Conservation (phyloP, 2,329 filamentous ascomycete species). For the Penicillium sp. region DNA sequence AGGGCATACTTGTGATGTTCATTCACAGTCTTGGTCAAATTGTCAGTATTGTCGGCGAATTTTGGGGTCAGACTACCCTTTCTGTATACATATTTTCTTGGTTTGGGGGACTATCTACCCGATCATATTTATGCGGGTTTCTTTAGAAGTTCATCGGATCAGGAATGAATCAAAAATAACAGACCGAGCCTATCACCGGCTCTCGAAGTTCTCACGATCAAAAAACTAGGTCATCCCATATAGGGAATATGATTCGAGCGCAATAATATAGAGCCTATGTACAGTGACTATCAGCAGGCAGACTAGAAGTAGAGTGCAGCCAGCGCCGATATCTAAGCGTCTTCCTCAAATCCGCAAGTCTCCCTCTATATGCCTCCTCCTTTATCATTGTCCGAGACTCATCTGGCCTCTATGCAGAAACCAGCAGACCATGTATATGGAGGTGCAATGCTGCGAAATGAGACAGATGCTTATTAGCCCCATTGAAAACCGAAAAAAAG, state of each 20-base stretch:
- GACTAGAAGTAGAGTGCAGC: neutral
- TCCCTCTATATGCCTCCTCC: constrained; percentile 15
- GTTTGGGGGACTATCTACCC: neutral
- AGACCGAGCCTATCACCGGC: neutral
- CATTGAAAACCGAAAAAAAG: constrained; percentile 12
- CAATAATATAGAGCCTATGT: constrained; percentile 22
- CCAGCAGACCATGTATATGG: constrained; percentile 5
- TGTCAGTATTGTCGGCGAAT: constrained; percentile 10
- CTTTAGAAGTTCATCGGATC: neutral
- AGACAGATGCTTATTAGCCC: constrained; percentile 12
- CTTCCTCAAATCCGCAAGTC: constrained; percentile 7
- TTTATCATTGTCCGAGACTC: constrained; percentile 1
- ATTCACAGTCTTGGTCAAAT: constrained; percentile 10
- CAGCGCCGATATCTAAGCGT: constrained; percentile 6
- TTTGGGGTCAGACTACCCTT: constrained; percentile 4
- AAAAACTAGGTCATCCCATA: neutral
- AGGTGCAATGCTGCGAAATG: constrained; percentile 16
- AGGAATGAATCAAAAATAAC: neutral
- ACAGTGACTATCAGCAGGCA: constrained; percentile 17
- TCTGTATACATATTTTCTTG: constrained; percentile 18
- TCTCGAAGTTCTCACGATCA: neutral
- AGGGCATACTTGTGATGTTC: constrained; percentile 6
- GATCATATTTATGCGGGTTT: constrained; percentile 1
- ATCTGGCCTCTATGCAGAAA: constrained; percentile 2
- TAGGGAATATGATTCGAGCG: constrained; percentile 15